Base-by-base conservation (phyloP, 1,284 basidiomycete genomes). In the Ganoderma meredithae region DNA sequence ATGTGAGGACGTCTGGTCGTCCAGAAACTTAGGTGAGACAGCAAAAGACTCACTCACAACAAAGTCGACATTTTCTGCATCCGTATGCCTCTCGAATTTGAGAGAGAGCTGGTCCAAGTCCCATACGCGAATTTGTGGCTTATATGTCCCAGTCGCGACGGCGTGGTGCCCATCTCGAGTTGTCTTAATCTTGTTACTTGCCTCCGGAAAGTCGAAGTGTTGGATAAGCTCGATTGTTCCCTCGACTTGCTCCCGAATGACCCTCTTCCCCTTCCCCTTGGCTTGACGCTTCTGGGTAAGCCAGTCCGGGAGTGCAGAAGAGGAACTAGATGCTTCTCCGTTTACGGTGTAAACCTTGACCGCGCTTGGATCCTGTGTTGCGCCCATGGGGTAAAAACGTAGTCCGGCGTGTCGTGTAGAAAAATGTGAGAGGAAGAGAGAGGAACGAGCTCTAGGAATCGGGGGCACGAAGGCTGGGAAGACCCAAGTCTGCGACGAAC, bases 11-110 rank as follows among this genome's bases (percentile, higher is more conserved):
- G 36, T n/a, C 9, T 2, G 31, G 36, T 3, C 49, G 1, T 25
- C 36, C n/a, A 7, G n/a, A 36, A 62, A 49, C 44, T 65, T 13
- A n/a, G 39, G 60, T 33, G 61, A 41, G 61, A 33, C 44, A 49
- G 63, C 66, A 27, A 60, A 74, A 69, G 82, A 89, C 86, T 86
- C 79, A 93, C 95, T 88, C 84, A 98, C 96, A 84, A 93, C 86
- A 83, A 99, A 99, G 80, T 99, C 98, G 71, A 99, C 93, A 80
- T 99, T 99, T 84, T 99, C 97, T 9, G 94, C 90, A 77, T 99
- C 96, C 0, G 96, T 94, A 77, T 98, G 96, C 60, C 98, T 87
- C 83, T 99, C 96, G 79, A 98, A 99, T 81, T 99, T 99, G 71
- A 96, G 85, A 5, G 95, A 91, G 41, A 99, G 86, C 79, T 98